A percentile compares a stretch with the other conserved stretches of the same genome.
Conservation (phyloP, 306 rosid species). For the Vachellia pachyceras region DNA sequence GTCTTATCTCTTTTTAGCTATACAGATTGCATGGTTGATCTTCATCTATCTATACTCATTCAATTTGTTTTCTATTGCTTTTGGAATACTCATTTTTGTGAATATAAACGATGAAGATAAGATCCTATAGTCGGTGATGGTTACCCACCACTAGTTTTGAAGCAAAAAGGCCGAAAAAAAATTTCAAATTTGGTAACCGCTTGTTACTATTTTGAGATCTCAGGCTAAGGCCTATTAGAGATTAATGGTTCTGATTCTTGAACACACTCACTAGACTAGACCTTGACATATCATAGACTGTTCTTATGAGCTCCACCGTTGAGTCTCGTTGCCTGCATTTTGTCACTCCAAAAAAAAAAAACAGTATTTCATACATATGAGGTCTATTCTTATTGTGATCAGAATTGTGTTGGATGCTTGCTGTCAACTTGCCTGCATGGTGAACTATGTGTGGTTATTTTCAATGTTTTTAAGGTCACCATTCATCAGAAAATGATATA, state of each 20-base stretch:
- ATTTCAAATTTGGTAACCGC: conserved; percentile 19
- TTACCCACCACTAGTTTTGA: conserved; percentile 42
- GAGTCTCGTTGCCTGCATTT: neutral
- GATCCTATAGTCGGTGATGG: neutral
- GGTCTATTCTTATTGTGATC: neutral
- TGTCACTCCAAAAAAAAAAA: neutral
- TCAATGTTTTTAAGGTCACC: conserved; percentile 27
- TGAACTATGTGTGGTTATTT: conserved; percentile 38
- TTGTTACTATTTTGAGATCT: conserved; percentile 30
- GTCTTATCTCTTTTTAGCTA: neutral
- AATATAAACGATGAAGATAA: neutral
- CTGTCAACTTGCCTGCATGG: conserved; percentile 29
- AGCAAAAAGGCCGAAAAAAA: conserved; percentile 25
- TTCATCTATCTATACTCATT: neutral
- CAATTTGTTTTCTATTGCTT: neutral
- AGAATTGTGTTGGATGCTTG: neutral
- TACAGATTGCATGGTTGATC: neutral
- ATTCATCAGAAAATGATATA: conserved; percentile 30
- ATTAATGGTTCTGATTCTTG: conserved; percentile 35
- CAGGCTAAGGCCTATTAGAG: conserved; percentile 30
- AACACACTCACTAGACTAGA: conserved; percentile 22
- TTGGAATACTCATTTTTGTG: neutral
- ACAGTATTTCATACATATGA: neutral
- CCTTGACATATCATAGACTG: conserved; percentile 29
- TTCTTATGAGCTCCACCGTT: neutral